phyloP scores from a whole-genome alignment of 148 eudicot genomes.

The Rhododendron molle region DNA sequence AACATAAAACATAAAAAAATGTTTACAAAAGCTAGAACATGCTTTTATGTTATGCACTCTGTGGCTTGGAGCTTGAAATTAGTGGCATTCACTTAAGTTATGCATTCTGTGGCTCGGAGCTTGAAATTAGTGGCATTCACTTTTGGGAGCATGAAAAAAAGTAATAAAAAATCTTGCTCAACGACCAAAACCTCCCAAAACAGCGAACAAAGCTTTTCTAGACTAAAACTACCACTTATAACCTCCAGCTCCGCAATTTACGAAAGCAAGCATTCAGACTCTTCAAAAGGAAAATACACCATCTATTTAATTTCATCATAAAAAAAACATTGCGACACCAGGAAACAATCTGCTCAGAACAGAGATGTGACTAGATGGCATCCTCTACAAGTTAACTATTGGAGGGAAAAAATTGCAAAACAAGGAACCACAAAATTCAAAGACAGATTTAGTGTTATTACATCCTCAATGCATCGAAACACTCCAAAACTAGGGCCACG shows the following conservation, averaged over 20 bases:
- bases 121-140: background rate
- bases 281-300: background rate
- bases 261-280: background rate
- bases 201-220: background rate
- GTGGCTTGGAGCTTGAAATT: background rate
- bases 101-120: too few species aligned
- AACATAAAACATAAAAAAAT: background rate
- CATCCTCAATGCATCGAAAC: conserved; percentile 84
- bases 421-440: background rate
- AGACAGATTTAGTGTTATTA: conserved; percentile 30
- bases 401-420: background rate
- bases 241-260: background rate
- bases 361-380: conserved; percentile 35
- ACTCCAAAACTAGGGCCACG: conserved; percentile 67
- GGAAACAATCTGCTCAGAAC: background rate
- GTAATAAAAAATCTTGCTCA: background rate
- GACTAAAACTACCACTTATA: background rate
- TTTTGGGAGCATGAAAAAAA: background rate
- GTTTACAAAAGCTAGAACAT: background rate
- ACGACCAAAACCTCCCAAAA: too few species aligned
- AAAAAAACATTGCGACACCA: background rate
- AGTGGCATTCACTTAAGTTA: background rate
- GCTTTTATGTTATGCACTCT: background rate
- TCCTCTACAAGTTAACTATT: conserved; percentile 62
- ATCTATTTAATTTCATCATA: background rate